Conservation (phyloP, 768 basidiomycete genomes). For the Naganishia friedmannii region DNA sequence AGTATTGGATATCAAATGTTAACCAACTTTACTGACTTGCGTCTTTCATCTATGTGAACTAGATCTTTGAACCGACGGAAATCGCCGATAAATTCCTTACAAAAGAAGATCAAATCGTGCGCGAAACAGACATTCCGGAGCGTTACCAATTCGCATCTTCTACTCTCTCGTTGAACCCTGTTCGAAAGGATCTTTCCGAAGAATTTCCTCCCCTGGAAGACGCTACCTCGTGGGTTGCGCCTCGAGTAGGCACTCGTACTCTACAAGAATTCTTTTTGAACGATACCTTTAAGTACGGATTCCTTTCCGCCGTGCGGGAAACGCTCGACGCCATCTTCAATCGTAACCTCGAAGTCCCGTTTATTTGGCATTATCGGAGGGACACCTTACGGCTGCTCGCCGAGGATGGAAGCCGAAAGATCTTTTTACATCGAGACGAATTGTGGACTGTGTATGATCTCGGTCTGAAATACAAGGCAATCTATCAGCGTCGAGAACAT, state of each 20-base stretch:
- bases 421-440: conserved; percentile 73
- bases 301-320: conserved; percentile 69
- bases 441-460: conserved; percentile 88
- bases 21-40: not conserved
- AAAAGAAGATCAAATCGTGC: conserved; percentile 88
- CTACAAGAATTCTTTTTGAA: conserved; percentile 52
- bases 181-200: conserved; percentile 47
- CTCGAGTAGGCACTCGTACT: conserved; percentile 69
- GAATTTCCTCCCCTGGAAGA: conserved; percentile 71
- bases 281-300: conserved; percentile 53
- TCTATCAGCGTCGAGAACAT: conserved; percentile 68
- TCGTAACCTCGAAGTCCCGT: conserved; percentile 87
- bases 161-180: conserved; percentile 62
- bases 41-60: conserved; percentile 20
- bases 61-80: conserved; percentile 98
- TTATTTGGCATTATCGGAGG: conserved; percentile 87
- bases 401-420: conserved; percentile 22
- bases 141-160: conserved; percentile 89
- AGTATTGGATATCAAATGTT: conserved; percentile 10
- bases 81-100: conserved; percentile 84
- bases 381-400: conserved; percentile 67
- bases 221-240: conserved; percentile 84
- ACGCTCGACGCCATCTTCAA: conserved; percentile 79
- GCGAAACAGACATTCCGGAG: conserved; percentile 85
- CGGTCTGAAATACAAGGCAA: conserved; percentile 82